Evolutionary conservation across 2,329 filamentous ascomycete genomes (phyloP).

Genomic region (Neopestalotiopsis clavispora): DNA sequence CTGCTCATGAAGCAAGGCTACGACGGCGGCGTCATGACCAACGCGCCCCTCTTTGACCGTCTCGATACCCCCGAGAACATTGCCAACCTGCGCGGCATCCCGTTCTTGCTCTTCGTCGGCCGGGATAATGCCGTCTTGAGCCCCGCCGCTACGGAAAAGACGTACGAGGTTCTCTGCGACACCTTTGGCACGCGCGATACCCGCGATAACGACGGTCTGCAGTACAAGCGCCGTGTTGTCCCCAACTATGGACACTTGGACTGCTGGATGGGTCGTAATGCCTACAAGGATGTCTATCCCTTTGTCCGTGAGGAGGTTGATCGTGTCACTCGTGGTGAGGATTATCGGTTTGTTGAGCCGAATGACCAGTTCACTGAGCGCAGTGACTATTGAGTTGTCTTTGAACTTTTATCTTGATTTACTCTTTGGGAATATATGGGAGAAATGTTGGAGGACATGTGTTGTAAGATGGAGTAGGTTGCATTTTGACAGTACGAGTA

Average conservation of each 20-base stretch:
- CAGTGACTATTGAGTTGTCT: not conserved
- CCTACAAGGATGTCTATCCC: conserved; percentile 64
- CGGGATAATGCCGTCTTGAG: conserved; percentile 61
- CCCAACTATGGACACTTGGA: conserved; percentile 65
- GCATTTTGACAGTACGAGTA: not conserved
- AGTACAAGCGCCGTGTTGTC: conserved; percentile 58
- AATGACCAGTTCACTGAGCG: conserved; percentile 43
- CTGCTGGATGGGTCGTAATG: conserved; percentile 65
- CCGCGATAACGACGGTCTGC: conserved; percentile 35
- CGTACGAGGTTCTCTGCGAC: conserved; percentile 57
- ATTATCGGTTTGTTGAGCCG: conserved; percentile 49
- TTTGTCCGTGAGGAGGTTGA: conserved; percentile 60
- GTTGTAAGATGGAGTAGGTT: not conserved
- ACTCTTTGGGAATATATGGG: not conserved
- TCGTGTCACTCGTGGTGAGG: conserved; percentile 49
- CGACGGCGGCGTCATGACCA: conserved; percentile 55
- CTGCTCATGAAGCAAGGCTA: conserved; percentile 62
- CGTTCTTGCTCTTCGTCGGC: conserved; percentile 61
- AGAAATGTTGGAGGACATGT: not conserved
- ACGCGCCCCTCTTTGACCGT: conserved; percentile 50
- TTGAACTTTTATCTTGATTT: not conserved
- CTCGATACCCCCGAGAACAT: conserved; percentile 58
- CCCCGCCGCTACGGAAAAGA: conserved; percentile 56
- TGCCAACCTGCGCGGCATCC: conserved; percentile 53
- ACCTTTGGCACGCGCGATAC: conserved; percentile 48